Percentiles rank a stretch among this genome's conserved stretches.
phyloP scores from a whole-genome alignment of 176 grass and related monocot species.

The Oryza australiensis region DNA sequence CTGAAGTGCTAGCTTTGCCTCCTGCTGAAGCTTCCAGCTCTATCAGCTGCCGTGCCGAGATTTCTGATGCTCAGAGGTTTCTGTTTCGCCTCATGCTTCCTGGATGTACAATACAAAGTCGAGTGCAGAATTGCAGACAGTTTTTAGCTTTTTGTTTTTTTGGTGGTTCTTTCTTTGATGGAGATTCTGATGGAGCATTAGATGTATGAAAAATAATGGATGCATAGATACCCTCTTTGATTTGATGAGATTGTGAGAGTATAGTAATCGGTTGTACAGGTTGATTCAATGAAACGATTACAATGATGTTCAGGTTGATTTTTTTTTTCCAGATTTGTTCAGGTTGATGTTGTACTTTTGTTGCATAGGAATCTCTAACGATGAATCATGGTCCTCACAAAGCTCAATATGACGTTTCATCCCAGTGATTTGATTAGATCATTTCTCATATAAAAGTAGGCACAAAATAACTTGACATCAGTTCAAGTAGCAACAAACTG shows the following conservation, averaged over 20 bases:
- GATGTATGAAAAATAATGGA: neutral
- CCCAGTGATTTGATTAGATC: neutral
- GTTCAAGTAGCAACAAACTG: neutral
- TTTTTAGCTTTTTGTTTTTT: too few relatives aligned
- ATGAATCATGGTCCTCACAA: neutral
- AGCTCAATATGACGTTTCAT: neutral
- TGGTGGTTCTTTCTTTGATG: neutral
- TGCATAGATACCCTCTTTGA: neutral
- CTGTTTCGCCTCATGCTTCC: neutral
- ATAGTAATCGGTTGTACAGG: neutral
- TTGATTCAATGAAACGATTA: neutral
- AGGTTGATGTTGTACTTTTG: neutral
- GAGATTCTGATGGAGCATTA: neutral
- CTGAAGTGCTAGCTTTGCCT: neutral
- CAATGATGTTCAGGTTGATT: neutral
- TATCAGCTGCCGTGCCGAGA: neutral
- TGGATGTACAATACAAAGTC: slow-evolving; percentile 38
- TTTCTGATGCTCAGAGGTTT: neutral
- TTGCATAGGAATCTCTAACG: neutral
- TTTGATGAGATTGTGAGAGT: neutral
- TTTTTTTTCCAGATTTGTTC: neutral
- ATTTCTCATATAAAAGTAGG: neutral
- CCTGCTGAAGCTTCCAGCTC: neutral
- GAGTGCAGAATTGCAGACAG: slow-evolving; percentile 6
- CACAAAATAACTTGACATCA: neutral